Conservation (phyloP, 73 alveolate genomes). For the Tetrahymena elliotti region DNA sequence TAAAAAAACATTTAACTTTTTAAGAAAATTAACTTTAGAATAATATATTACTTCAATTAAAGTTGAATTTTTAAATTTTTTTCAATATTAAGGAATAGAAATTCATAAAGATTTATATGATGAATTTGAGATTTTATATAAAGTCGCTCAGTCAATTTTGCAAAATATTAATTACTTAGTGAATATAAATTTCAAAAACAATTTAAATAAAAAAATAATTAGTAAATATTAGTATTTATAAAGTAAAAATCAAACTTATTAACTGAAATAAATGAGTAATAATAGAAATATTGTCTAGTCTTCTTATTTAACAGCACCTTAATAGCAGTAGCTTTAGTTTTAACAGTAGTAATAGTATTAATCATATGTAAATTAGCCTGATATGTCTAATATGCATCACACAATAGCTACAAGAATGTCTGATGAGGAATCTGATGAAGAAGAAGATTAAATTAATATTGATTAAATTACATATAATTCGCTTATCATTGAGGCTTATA, state of each 20-base stretch:
- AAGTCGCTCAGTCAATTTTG: background rate
- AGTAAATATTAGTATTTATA: background rate
- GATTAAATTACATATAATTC: conserved; percentile 1
- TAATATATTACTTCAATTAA: background rate
- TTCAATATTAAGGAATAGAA: background rate
- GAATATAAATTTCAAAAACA: background rate
- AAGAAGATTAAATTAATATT: conserved; percentile 18
- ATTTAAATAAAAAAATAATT: background rate
- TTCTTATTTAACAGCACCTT: background rate
- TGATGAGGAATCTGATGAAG: background rate
- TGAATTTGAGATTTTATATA: background rate
- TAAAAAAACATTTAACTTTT: no score
- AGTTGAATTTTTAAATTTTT: background rate
- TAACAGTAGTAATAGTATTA: background rate
- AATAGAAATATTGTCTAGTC: background rate
- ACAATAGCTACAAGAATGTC: background rate
- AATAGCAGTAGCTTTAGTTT: background rate
- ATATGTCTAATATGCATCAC: background rate
- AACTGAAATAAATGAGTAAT: background rate
- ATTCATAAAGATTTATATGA: background rate
- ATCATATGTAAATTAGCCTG: background rate
- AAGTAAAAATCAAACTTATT: background rate
- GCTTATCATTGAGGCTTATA: conserved; percentile 23
- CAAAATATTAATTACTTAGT: background rate
- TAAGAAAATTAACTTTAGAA: background rate